Conservation (phyloP, 2,329 filamentous ascomycete genomes). For the Chaetomium sp. region DNA sequence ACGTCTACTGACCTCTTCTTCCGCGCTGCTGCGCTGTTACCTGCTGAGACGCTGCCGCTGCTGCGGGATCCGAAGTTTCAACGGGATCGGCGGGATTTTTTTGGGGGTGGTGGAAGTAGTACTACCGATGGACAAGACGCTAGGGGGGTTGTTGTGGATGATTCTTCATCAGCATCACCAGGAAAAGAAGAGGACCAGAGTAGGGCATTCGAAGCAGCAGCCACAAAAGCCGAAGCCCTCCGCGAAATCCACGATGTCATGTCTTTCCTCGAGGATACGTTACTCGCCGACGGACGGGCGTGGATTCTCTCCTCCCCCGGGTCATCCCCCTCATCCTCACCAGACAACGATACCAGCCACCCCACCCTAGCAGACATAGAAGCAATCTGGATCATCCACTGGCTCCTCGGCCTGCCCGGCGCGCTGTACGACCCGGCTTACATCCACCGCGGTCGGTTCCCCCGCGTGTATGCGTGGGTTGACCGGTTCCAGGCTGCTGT, state of each 20-base stretch:
- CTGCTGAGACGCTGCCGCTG: not conserved
- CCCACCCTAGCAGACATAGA: slow-evolving; percentile 59
- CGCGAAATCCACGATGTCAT: not conserved
- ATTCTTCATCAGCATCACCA: too few species aligned
- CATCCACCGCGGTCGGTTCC: slow-evolving; percentile 48
- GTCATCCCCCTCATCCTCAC: too few species aligned
- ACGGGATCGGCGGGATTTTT: not conserved
- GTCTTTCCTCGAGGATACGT: slow-evolving; percentile 50
- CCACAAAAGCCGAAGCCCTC: not conserved
- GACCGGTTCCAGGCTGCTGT: slow-evolving; percentile 50
- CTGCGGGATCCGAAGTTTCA: not conserved
- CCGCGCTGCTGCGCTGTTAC: not conserved
- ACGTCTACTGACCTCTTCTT: not conserved
- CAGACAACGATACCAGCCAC: too few species aligned
- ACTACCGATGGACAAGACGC: not conserved
- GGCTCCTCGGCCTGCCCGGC: slow-evolving; percentile 51
- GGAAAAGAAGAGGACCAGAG: not conserved
- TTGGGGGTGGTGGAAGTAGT: not conserved
- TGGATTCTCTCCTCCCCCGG: slow-evolving; percentile 42
- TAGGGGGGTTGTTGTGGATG: not conserved
- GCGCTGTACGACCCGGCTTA: slow-evolving; percentile 22
- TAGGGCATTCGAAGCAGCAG: not conserved
- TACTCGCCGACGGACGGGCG: slow-evolving; percentile 58
- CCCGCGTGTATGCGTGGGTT: slow-evolving; percentile 58
- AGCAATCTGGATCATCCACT: slow-evolving; percentile 61